phyloP scores from a whole-genome alignment of 305 asterid species.

The Andrographis paniculata region DNA sequence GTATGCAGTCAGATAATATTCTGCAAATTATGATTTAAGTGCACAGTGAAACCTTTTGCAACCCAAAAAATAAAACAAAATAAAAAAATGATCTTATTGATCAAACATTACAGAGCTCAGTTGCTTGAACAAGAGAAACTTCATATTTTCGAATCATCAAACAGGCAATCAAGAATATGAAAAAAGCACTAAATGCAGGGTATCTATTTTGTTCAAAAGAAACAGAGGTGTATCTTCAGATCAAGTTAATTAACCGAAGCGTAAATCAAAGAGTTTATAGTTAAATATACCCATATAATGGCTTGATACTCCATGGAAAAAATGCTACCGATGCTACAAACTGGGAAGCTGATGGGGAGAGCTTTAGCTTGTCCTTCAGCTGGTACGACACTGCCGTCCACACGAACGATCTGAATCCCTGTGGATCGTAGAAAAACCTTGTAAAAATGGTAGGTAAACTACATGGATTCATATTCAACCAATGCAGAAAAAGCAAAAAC shows the following conservation, averaged over 20 bases:
- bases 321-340: conserved; percentile 79
- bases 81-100: too few species aligned
- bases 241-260: conserved; percentile 3
- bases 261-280: conserved; percentile 3
- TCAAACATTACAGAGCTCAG: conserved; percentile 1
- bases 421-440: conserved; percentile 4
- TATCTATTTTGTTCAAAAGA: conserved; percentile 4
- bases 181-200: conserved; percentile 5
- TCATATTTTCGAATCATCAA: conserved; percentile 5
- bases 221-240: conserved; percentile 8
- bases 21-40: conserved; percentile 31
- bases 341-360: conserved; percentile 91
- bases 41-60: not conserved
- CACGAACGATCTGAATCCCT: conserved; percentile 96
- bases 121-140: not conserved
- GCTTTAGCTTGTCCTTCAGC: conserved; percentile 75
- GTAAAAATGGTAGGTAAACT: conserved; percentile 5
- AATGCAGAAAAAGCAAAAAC: too few species aligned
- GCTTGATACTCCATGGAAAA: conserved; percentile 95
- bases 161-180: conserved; percentile 11
- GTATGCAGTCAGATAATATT: conserved; percentile 80
- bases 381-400: conserved; percentile 97
- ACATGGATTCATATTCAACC: conserved; percentile 5
- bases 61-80: conserved; percentile 11
- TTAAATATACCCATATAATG: conserved; percentile 67